A percentile compares a stretch with the other conserved stretches of the same genome.
Evolutionary conservation across 306 rosid species (phyloP).

Genomic region (Medicago arabica): DNA sequence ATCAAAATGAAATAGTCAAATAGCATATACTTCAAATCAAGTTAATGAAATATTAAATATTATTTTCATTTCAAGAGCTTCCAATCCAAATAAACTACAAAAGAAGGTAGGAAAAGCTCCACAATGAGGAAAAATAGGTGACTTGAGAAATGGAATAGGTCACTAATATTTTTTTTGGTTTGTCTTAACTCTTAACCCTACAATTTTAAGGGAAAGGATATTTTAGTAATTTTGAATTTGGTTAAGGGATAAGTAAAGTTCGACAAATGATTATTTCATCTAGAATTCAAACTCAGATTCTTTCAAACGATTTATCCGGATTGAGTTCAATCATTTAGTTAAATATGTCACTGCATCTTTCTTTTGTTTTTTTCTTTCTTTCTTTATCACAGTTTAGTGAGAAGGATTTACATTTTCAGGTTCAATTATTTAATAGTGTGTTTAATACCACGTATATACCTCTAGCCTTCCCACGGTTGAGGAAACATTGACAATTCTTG

Average conservation of each 20-base stretch:
- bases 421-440: background rate
- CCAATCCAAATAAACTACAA: background rate
- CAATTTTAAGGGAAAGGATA: no score
- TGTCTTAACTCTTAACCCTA: no score
- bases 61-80: background rate
- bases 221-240: no score
- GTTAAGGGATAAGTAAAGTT: no score
- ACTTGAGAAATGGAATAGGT: background rate
- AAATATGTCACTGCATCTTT: background rate
- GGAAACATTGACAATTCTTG: constrained; percentile 61
- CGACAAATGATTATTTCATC: no score
- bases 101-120: background rate
- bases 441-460: background rate
- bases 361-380: no score
- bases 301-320: no score
- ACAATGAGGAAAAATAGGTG: no score
- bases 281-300: no score
- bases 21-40: background rate
- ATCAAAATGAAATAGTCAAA: no score
- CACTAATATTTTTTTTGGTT: background rate
- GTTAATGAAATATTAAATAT: background rate
- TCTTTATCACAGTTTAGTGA: no score
- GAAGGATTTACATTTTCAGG: background rate
- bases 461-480: constrained; percentile 20
- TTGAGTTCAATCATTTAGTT: no score